Evolutionary conservation across 2,329 filamentous ascomycete species (phyloP).

Genomic region (Apiospora aurea): DNA sequence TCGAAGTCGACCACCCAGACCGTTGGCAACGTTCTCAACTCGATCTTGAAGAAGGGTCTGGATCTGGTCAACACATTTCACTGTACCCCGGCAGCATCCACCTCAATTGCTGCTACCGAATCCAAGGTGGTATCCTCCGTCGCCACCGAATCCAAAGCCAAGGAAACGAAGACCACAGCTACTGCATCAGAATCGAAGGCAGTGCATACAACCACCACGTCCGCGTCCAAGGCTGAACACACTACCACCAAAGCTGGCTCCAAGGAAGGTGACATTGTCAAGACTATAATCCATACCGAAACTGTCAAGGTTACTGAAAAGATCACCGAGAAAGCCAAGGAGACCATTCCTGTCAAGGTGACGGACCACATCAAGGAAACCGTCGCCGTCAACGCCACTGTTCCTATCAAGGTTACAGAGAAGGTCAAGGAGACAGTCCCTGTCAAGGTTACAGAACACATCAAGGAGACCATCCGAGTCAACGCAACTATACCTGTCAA

Average conservation of each 20-base stretch:
- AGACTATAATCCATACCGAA: slow-evolving; percentile 4
- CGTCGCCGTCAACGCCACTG: background rate
- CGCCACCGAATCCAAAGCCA: background rate
- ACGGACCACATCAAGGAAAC: background rate
- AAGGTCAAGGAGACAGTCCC: background rate
- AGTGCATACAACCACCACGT: background rate
- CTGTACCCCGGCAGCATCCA: background rate
- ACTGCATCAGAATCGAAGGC: background rate
- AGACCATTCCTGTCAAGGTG: background rate
- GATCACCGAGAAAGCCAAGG: background rate
- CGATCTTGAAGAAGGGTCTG: slow-evolving; percentile 14
- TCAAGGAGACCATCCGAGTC: background rate
- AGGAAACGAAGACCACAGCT: background rate
- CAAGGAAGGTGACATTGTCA: background rate
- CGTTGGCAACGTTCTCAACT: background rate
- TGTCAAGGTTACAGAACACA: background rate
- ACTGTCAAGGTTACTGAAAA: background rate
- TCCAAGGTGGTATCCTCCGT: background rate
- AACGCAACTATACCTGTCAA: slow-evolving; percentile 6
- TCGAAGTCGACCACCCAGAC: background rate
- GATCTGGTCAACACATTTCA: slow-evolving; percentile 16
- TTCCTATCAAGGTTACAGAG: background rate
- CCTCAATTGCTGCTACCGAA: background rate
- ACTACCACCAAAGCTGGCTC: background rate
- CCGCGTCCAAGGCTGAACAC: background rate